Percentiles rank a stretch among this genome's conserved stretches.
These are phyloP conservation scores for Cercospora sp. DNA, from an alignment of 2,329 filamentous ascomycete species.

Conservation along the genomic window DNA sequence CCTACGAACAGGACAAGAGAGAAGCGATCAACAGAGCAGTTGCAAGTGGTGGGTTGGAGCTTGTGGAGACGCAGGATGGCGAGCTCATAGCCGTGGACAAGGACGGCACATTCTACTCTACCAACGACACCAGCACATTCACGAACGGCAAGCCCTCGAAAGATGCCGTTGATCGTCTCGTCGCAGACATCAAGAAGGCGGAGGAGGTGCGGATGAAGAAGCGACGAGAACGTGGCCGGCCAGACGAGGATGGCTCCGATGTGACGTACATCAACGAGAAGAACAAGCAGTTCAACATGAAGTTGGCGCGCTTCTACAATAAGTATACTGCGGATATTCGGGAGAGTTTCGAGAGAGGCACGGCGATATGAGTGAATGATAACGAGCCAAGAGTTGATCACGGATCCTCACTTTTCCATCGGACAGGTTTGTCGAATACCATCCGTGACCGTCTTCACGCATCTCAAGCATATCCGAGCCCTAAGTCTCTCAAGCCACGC, in stretches of 20 bases:
- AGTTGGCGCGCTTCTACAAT: slow-evolving; percentile 93
- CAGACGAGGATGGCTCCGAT: slow-evolving; percentile 78
- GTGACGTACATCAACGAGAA: slow-evolving; percentile 99
- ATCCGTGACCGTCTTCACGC: background rate
- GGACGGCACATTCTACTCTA: slow-evolving; percentile 87
- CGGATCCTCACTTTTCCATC: background rate
- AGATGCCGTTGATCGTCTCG: slow-evolving; percentile 82
- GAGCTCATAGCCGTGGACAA: slow-evolving; percentile 93
- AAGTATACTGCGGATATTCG: slow-evolving; percentile 97
- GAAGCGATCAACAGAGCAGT: slow-evolving; percentile 82
- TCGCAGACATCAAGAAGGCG: slow-evolving; percentile 81
- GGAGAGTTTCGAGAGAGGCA: slow-evolving; percentile 96
- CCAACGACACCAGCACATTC: slow-evolving; percentile 75
- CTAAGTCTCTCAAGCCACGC: background rate
- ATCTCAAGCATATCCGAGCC: background rate
- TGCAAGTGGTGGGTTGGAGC: slow-evolving; percentile 79
- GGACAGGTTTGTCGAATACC: background rate
- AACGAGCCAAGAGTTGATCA: background rate
- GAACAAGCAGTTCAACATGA: slow-evolving; percentile 99
- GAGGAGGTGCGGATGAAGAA: slow-evolving; percentile 87
- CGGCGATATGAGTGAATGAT: slow-evolving; percentile 71
- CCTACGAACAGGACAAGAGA: slow-evolving; percentile 85
- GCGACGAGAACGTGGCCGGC: slow-evolving; percentile 73
- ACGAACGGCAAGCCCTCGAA: slow-evolving; percentile 83
- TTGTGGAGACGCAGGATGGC: slow-evolving; percentile 92